Evolutionary conservation across 2,329 filamentous ascomycete species (phyloP).

Genomic region (Elsinoe perseae): DNA sequence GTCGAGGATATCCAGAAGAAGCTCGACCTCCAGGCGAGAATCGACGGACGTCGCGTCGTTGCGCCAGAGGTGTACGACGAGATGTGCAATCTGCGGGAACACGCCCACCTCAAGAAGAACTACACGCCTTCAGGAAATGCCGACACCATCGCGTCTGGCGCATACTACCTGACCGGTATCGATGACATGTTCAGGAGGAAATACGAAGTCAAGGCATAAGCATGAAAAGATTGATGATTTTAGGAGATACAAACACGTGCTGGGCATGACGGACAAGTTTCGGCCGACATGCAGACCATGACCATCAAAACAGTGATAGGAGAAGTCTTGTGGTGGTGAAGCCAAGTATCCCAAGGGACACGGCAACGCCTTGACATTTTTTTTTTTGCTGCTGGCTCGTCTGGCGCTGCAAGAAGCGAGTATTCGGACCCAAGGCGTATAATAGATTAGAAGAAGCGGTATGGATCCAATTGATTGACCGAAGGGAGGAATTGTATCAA

Average conservation of each 20-base stretch:
- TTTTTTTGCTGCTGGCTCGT: background rate
- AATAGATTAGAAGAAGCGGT: background rate
- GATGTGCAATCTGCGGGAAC: slow-evolving; percentile 47
- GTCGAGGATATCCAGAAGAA: slow-evolving; percentile 41
- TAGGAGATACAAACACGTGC: background rate
- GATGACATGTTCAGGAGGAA: slow-evolving; percentile 46
- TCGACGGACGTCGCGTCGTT: slow-evolving; percentile 40
- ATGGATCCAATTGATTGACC: background rate
- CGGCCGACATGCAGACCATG: slow-evolving; percentile 8
- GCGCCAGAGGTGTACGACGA: slow-evolving; percentile 44
- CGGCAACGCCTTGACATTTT: slow-evolving; percentile 7
- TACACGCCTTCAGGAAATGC: slow-evolving; percentile 39
- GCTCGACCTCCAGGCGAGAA: slow-evolving; percentile 40
- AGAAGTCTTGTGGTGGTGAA: slow-evolving; percentile 5
- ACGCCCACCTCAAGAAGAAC: slow-evolving; percentile 44
- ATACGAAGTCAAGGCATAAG: slow-evolving; percentile 45
- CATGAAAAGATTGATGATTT: background rate
- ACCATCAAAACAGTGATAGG: slow-evolving; percentile 1
- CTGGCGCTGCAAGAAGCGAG: background rate
- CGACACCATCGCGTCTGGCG: slow-evolving; percentile 40
- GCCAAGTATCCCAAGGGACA: slow-evolving; percentile 9
- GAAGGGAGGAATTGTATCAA: background rate
- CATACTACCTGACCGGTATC: slow-evolving; percentile 45
- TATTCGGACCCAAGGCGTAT: background rate
- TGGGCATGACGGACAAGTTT: slow-evolving; percentile 12